These are phyloP conservation scores for Tulasnella sp. DNA, from an alignment of 768 basidiomycete species.

Conservation along the genomic window DNA sequence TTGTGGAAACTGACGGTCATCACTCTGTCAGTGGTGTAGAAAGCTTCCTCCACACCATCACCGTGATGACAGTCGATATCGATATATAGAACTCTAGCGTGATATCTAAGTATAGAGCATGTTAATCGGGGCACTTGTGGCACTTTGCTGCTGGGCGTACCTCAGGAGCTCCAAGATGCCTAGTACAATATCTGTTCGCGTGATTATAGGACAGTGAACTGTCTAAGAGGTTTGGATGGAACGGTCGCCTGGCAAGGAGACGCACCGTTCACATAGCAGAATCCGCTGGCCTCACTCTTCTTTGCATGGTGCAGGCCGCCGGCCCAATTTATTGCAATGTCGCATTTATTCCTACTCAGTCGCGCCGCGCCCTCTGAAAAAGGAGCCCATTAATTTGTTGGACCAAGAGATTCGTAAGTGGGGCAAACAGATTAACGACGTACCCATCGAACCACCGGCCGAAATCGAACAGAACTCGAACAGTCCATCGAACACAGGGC, in stretches of 20 bases:
- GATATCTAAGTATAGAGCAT: constrained; percentile 58
- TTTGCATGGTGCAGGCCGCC: constrained; percentile 98
- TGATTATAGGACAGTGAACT: neutral
- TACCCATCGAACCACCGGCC: constrained; percentile 99
- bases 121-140: neutral
- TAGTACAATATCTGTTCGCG: constrained; percentile 84
- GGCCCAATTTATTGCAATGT: constrained; percentile 99
- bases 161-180: constrained; percentile 92
- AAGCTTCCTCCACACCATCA: constrained; percentile 98
- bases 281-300: constrained; percentile 97
- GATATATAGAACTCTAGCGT: constrained; percentile 91
- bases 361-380: constrained; percentile 89
- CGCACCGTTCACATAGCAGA: constrained; percentile 96
- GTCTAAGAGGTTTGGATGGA: neutral
- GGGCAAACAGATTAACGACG: constrained; percentile 33
- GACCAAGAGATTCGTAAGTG: neutral
- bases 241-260: neutral
- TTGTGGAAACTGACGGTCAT: constrained; percentile 99
- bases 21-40: constrained; percentile 97
- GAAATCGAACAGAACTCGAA: constrained; percentile 99
- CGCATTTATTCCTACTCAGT: constrained; percentile 92
- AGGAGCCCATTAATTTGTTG: neutral
- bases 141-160: constrained; percentile 38
- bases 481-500: constrained; percentile 96
- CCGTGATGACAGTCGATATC: constrained; percentile 99